Evolutionary conservation across 2,329 filamentous ascomycete genomes (phyloP), one percentile per base, ranked within the genome.

Genomic region (Metarhizium brunneum): DNA sequence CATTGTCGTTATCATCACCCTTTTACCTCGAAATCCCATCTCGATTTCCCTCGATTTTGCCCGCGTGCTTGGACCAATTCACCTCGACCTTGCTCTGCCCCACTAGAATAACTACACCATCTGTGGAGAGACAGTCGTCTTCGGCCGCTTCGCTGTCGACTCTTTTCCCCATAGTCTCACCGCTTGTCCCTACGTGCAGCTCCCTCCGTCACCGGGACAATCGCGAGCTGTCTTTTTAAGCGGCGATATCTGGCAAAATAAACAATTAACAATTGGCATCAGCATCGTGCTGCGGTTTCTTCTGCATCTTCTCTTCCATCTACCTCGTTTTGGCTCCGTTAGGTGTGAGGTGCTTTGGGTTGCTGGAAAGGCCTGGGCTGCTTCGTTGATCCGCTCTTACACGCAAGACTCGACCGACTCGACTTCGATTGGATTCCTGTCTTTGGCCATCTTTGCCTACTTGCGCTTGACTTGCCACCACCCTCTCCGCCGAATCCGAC

Each of bases 191-290:
- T 36, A 16, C 14, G 47, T 48, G 43, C 53, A 16, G 35, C 53
- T 49, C 11, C 7, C n/a, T 47, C 45, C 47, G 53, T 55, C 53
- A 40, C 53, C 53, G 38, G 53, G 53, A 50, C 53, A 55, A 55
- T 55, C 50, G n/a, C 14, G 18, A 14, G 50, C 50, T 38, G 54
- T 36, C 36, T 36, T 43, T 20, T 14, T 16, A 25, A 45, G 42
- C 25, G 10, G 25, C 54, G 14, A 40, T 18, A 35, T 53, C 50
- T 30, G 40, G n/a, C n/a, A 48, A 47, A n/a, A 49, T 56, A 56
- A 56, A 47, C 53, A 55, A 47, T 29, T 29, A 53, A 47, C 53
- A 55, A 47, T 29, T 29, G 38, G 6, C 30, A 14, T 20, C 36
- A 51, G 14, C 36, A 50, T n/a, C 47, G 45, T 14, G 20, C 42